Evolutionary conservation across 345 rosid species (phyloP).

Genomic region (Citrus maxima): DNA sequence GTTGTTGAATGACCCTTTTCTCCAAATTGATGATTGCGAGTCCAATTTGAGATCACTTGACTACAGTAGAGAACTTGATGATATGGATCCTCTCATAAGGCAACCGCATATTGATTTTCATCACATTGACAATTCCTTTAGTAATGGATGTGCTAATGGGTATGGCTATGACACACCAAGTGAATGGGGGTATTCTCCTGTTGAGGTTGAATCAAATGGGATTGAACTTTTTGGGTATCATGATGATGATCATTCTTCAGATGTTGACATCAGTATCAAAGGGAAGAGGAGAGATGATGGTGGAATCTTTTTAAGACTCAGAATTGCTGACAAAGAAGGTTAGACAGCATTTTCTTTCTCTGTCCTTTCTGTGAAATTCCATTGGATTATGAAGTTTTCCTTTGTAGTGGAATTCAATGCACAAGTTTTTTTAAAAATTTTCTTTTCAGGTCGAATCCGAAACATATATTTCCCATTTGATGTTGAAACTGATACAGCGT

Average conservation of each 20-base stretch:
- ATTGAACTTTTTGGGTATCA: constrained; percentile 72
- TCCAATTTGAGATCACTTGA: constrained; percentile 49
- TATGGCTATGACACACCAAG: constrained; percentile 31
- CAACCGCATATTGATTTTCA: constrained; percentile 46
- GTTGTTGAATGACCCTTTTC: constrained; percentile 81
- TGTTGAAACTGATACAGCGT: constrained; percentile 67
- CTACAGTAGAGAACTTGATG: constrained; percentile 38
- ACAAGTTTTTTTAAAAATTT: not conserved
- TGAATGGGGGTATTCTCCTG: constrained; percentile 52
- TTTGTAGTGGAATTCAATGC: not conserved
- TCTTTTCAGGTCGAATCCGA: constrained; percentile 59
- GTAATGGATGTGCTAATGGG: constrained; percentile 45
- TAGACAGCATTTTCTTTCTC: constrained; percentile 9
- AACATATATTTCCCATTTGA: constrained; percentile 91
- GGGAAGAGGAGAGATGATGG: constrained; percentile 70
- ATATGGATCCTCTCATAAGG: constrained; percentile 41
- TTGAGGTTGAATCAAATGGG: constrained; percentile 51
- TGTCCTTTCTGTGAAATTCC: not conserved
- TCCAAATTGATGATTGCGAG: constrained; percentile 53
- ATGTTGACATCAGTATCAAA: constrained; percentile 71
- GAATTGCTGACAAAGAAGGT: constrained; percentile 89
- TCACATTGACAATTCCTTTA: constrained; percentile 31
- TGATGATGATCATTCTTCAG: constrained; percentile 54
- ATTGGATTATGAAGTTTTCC: not conserved
- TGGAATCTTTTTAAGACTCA: constrained; percentile 60